Evolutionary conservation across 768 basidiomycete species (phyloP), one percentile per base, ranked within the genome.

Genomic region (Suillus lakei): DNA sequence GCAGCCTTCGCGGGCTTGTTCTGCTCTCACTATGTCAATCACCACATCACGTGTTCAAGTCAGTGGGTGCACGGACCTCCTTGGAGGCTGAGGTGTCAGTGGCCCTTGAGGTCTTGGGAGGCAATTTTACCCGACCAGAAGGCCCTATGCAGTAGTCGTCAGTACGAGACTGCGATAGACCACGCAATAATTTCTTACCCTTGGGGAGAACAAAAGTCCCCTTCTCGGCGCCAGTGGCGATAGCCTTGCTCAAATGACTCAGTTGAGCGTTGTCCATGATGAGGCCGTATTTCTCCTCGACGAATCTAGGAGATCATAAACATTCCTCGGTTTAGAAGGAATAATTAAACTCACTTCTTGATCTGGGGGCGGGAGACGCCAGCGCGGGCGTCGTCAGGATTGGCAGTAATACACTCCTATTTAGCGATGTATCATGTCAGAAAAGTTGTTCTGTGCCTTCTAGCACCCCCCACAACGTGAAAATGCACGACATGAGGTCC

Each of bases 331-430:
- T 68, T 65, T 64, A 58, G 34, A 41, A 60, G 59, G 26, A 30
- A 56, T 46, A 46, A 51, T 62, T 56, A 71, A 65, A 82, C 85
- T 70, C 68, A 96, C 92, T 93, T 97, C 88, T 98, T 98, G 82
- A 98, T 96, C 72, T 90, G 86, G 62, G 90, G 92, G 56, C 96
- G 90, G 70, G 94, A 96, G 67, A 96, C 95, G 71, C 95, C 95
- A 64, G 76, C 76, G 64, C 94, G 91, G 64, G 91, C 86, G 68
- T 94, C 93, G 38, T 94, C 93, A 8, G 85, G 85, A 77, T 88
- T 80, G 62, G 81, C 83, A 67, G 84, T 78, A 77, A 97, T 93
- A 72, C 92, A 94, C 82, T 96, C 95, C 94, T 96, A 79, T 69
- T 77, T 59, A 59, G 39, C 16, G n/a, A 41, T 30, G 18, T 30